A percentile compares a stretch with the other conserved stretches of the same genome.
phyloP scores from a whole-genome alignment of 202 grass and related monocot species.

The Carex arenaria region DNA sequence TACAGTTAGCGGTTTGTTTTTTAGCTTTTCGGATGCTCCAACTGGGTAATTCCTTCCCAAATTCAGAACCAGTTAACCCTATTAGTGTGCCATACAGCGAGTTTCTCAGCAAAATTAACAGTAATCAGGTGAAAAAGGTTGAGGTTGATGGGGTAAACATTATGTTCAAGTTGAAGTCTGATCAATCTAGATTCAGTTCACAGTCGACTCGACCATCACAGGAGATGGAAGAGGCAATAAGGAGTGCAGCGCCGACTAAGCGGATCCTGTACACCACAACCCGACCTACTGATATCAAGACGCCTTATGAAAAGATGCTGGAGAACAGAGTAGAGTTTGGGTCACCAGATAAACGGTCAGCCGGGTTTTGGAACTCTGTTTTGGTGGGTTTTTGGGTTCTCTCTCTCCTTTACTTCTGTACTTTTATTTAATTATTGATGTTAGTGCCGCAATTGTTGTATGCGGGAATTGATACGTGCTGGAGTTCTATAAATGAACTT shows the following conservation, averaged over 20 bases:
- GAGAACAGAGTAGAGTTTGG: slow-evolving; percentile 96
- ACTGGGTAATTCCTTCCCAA: slow-evolving; percentile 55
- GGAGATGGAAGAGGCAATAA: slow-evolving; percentile 38
- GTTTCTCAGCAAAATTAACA: slow-evolving; percentile 82
- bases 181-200: neutral
- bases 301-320: slow-evolving; percentile 97
- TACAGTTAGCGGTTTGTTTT: slow-evolving; percentile 82
- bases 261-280: slow-evolving; percentile 81
- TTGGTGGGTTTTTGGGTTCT: slow-evolving; percentile 59
- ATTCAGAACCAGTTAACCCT: slow-evolving; percentile 61
- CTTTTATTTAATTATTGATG: slow-evolving; percentile 16
- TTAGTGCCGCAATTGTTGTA: slow-evolving; percentile 8
- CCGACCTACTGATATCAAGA: slow-evolving; percentile 82
- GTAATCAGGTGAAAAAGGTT: slow-evolving; percentile 88
- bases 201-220: slow-evolving; percentile 35
- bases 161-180: slow-evolving; percentile 61
- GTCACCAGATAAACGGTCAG: slow-evolving; percentile 77
- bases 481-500: slow-evolving; percentile 10
- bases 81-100: slow-evolving; percentile 80
- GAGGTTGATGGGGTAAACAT: slow-evolving; percentile 97
- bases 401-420: slow-evolving; percentile 27
- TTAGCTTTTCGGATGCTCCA: slow-evolving; percentile 83
- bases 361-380: slow-evolving; percentile 83
- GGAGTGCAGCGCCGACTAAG: slow-evolving; percentile 41
- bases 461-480: slow-evolving; percentile 4